Evolutionary conservation across 805 yeast species (phyloP).

Genomic region (Cyberlindnera samutprakarnensis): DNA sequence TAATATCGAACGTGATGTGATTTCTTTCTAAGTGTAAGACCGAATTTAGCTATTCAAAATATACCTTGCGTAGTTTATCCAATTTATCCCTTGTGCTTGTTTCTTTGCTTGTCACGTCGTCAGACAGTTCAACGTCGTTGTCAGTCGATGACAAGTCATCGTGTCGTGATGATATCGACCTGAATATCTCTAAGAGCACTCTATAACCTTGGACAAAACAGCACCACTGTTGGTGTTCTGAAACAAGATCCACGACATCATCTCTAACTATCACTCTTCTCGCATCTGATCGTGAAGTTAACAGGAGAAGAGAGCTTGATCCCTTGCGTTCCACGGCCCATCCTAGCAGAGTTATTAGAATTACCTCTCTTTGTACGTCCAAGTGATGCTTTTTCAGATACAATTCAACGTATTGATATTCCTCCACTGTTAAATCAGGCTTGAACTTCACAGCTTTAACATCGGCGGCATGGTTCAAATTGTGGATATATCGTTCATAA

Average conservation of each 20-base stretch:
- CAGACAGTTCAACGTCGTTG: no score
- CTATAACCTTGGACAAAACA: conserved; percentile 22
- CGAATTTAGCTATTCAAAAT: no score
- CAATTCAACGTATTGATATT: neutral
- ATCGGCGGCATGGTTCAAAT: conserved; percentile 1
- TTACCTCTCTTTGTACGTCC: conserved; percentile 4
- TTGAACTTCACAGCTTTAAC: conserved; percentile 3
- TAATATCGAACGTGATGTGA: no score
- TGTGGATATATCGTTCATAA: conserved; percentile 6
- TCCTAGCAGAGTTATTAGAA: conserved; percentile 26
- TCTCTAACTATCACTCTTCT: conserved; percentile 25
- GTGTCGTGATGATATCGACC: neutral
- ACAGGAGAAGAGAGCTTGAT: conserved; percentile 20
- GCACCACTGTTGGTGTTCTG: conserved; percentile 33
- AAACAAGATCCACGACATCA: conserved; percentile 23
- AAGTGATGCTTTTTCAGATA: conserved; percentile 10
- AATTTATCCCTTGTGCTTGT: conserved; percentile 6
- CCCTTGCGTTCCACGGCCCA: conserved; percentile 28
- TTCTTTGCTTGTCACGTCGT: no score
- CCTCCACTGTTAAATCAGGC: conserved; percentile 1
- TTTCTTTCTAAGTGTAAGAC: no score
- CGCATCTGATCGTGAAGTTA: conserved; percentile 28
- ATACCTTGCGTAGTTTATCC: conserved; percentile 10
- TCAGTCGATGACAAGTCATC: neutral
- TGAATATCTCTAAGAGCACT: conserved; percentile 9